Percentiles rank a stretch among this genome's conserved stretches.
Evolutionary conservation across 2,329 filamentous ascomycete genomes (phyloP).

Genomic region (Scleromitrula shiraiana): DNA sequence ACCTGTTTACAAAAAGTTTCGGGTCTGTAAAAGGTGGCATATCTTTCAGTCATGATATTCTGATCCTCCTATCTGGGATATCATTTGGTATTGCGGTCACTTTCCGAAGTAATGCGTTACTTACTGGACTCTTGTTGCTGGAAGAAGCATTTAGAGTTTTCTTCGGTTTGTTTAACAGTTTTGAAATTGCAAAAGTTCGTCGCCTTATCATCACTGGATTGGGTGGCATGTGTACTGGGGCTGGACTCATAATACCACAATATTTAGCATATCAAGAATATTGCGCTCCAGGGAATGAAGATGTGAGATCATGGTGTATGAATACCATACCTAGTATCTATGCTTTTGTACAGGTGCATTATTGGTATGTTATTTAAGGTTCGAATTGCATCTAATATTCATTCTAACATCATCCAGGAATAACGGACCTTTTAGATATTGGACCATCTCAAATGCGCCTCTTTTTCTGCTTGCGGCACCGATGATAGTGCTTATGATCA

Average conservation of each 20-base stretch:
- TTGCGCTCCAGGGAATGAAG: constrained; percentile 39
- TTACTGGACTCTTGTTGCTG: constrained; percentile 68
- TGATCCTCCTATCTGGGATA: constrained; percentile 54
- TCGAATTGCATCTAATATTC: background rate
- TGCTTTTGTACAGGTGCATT: constrained; percentile 76
- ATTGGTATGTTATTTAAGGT: constrained; percentile 62
- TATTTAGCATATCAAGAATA: constrained; percentile 64
- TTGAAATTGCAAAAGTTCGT: constrained; percentile 37
- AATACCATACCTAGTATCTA: constrained; percentile 77
- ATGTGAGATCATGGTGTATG: constrained; percentile 63
- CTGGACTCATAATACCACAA: constrained; percentile 67
- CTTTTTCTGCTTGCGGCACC: constrained; percentile 79
- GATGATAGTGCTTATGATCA: constrained; percentile 59
- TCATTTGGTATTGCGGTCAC: constrained; percentile 64
- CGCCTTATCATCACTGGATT: constrained; percentile 51
- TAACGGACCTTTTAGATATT: constrained; percentile 81
- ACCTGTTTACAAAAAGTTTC: constrained; percentile 53
- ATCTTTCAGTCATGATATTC: constrained; percentile 34
- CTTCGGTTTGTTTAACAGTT: constrained; percentile 34
- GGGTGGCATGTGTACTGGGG: constrained; percentile 59
- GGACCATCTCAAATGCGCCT: constrained; percentile 78
- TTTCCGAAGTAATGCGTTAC: constrained; percentile 77
- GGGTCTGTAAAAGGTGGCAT: constrained; percentile 27
- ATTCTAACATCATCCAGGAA: constrained; percentile 49
- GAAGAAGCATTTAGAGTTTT: constrained; percentile 48